phyloP scores from a whole-genome alignment of 208 protist genomes.

The Leishmania lainsoni region DNA sequence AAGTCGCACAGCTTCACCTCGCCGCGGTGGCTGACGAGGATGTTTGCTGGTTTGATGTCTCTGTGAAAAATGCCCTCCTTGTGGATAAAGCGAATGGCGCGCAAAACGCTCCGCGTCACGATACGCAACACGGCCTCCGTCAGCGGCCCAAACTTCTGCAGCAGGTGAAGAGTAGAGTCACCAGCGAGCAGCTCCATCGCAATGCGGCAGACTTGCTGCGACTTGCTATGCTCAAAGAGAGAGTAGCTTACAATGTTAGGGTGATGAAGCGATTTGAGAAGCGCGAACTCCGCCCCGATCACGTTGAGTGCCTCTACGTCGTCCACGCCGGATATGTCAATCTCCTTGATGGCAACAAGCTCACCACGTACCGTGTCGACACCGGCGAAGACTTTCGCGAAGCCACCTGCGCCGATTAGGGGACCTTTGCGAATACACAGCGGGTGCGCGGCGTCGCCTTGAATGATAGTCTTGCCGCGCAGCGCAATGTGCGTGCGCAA shows the following conservation, averaged over 20 bases:
- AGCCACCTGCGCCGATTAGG: conserved; percentile 83
- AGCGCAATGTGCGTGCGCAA: conserved; percentile 62
- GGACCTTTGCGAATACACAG: conserved; percentile 74
- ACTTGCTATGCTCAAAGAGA: conserved; percentile 87
- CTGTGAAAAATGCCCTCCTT: conserved; percentile 89
- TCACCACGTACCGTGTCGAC: conserved; percentile 82
- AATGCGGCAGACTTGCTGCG: conserved; percentile 88
- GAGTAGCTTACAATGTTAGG: conserved; percentile 90
- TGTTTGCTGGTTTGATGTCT: conserved; percentile 93
- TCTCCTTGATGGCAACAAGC: conserved; percentile 91
- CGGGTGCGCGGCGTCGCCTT: conserved; percentile 54
- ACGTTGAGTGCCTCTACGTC: conserved; percentile 69
- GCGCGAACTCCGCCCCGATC: conserved; percentile 86
- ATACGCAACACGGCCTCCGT: conserved; percentile 80
- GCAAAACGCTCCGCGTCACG: conserved; percentile 66
- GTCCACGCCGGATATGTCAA: conserved; percentile 77
- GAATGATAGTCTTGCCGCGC: conserved; percentile 71
- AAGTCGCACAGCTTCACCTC: conserved; percentile 93
- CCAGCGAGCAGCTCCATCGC: conserved; percentile 90
- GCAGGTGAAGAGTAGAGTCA: conserved; percentile 75
- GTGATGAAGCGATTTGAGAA: conserved; percentile 83
- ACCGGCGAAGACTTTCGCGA: conserved; percentile 84
- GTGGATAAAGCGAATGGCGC: conserved; percentile 90
- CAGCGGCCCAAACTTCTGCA: conserved; percentile 84
- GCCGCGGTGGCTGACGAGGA: conserved; percentile 83